Percentiles rank a stretch among this genome's conserved stretches.
phyloP scores from a whole-genome alignment of 495 filamentous ascomycete genomes.

The Opeltia flavorubescens region DNA sequence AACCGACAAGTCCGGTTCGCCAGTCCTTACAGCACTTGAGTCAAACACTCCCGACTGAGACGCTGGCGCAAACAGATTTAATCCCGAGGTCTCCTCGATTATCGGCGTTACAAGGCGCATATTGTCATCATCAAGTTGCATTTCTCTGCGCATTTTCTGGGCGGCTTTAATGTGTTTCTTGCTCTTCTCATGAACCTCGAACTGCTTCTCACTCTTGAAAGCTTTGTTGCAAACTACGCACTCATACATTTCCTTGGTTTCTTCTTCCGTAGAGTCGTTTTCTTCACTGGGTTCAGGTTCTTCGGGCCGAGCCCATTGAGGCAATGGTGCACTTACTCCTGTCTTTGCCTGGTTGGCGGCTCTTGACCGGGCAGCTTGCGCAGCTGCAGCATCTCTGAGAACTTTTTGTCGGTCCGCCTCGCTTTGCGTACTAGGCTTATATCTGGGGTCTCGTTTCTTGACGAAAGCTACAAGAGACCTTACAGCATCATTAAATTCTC shows the following conservation, averaged over 20 bases:
- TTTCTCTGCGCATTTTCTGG: conserved; percentile 62
- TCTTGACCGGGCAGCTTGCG: conserved; percentile 72
- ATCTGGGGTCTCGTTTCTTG: conserved; percentile 85
- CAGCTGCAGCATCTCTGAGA: conserved; percentile 62
- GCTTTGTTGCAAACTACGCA: conserved; percentile 85
- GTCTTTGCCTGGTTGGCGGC: conserved; percentile 68
- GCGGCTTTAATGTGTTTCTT: conserved; percentile 88
- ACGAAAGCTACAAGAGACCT: conserved; percentile 74
- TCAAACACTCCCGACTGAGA: neutral
- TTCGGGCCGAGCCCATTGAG: conserved; percentile 61
- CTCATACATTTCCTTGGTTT: conserved; percentile 51
- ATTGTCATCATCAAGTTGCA: conserved; percentile 58
- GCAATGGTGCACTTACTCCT: conserved; percentile 42
- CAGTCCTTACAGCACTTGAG: neutral
- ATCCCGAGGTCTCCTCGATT: neutral
- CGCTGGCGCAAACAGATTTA: neutral
- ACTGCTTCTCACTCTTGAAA: conserved; percentile 90
- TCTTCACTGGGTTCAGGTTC: conserved; percentile 33
- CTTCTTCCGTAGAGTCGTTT: conserved; percentile 41
- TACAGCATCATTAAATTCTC: conserved; percentile 91
- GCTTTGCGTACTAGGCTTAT: conserved; percentile 49
- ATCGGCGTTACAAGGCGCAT: conserved; percentile 34
- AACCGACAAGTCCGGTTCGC: neutral
- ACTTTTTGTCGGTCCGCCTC: conserved; percentile 69
- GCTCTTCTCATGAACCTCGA: conserved; percentile 85